Conservation (phyloP, 2,329 filamentous ascomycete species). For the Trichophyton equinum region DNA sequence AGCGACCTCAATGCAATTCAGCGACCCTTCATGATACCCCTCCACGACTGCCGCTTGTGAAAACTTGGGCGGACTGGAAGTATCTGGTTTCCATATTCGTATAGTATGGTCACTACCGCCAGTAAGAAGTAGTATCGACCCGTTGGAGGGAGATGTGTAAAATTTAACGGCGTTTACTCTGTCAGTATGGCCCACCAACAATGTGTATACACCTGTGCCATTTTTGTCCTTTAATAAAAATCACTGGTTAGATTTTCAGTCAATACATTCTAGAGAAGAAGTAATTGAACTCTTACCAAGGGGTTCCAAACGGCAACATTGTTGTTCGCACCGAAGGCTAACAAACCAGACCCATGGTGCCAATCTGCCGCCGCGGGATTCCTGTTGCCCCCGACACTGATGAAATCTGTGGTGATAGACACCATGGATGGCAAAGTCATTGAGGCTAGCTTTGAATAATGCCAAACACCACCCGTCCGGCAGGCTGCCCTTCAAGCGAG, state of each 20-base stretch:
- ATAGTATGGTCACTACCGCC: slow-evolving; percentile 72
- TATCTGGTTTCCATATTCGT: slow-evolving; percentile 44
- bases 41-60: slow-evolving; percentile 39
- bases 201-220: slow-evolving; percentile 47
- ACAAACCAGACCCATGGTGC: slow-evolving; percentile 53
- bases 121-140: slow-evolving; percentile 52
- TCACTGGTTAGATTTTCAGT: neutral
- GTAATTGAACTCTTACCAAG: slow-evolving; percentile 41
- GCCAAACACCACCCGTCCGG: neutral
- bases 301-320: slow-evolving; percentile 86
- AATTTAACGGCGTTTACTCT: slow-evolving; percentile 77
- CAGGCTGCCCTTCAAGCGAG: neutral
- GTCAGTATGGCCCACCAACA: slow-evolving; percentile 66
- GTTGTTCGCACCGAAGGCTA: slow-evolving; percentile 81
- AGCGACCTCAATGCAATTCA: slow-evolving; percentile 51
- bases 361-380: slow-evolving; percentile 86
- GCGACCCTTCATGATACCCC: slow-evolving; percentile 54
- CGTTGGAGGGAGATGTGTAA: slow-evolving; percentile 42
- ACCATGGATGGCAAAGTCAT: slow-evolving; percentile 22
- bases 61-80: slow-evolving; percentile 24
- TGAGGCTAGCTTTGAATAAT: neutral
- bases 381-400: slow-evolving; percentile 77
- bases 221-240: slow-evolving; percentile 27
- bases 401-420: slow-evolving; percentile 36
- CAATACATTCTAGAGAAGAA: neutral